A percentile compares a stretch with the other conserved stretches of the same genome.
These are phyloP conservation scores for Mrakia frigida DNA, from an alignment of 768 basidiomycete species.

Conservation along the genomic window DNA sequence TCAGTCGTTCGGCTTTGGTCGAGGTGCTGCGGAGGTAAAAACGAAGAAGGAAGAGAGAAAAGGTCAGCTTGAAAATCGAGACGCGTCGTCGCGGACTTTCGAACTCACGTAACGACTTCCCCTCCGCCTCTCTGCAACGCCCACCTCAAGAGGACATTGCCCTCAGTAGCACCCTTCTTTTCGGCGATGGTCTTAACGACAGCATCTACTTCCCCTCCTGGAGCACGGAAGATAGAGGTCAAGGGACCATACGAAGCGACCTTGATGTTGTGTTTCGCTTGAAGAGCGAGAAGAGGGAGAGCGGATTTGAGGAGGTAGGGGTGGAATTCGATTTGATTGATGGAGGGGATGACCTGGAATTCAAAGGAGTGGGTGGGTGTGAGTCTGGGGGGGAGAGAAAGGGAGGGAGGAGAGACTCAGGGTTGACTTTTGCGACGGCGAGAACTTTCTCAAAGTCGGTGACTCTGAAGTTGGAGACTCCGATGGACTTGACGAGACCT, in stretches of 20 bases:
- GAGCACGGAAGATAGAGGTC: constrained; percentile 34
- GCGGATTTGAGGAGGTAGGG: constrained; percentile 42
- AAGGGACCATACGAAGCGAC: constrained; percentile 39
- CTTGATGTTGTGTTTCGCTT: constrained; percentile 39
- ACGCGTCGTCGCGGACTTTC: neutral
- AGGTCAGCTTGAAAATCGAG: neutral
- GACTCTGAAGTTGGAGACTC: constrained; percentile 46
- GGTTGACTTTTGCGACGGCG: constrained; percentile 38
- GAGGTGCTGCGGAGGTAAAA: constrained; percentile 25
- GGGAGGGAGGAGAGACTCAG: neutral
- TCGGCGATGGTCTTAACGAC: constrained; percentile 10
- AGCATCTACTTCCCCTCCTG: constrained; percentile 20
- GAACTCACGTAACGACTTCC: constrained; percentile 26
- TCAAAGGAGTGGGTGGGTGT: neutral
- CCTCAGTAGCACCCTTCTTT: neutral
- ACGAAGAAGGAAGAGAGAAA: neutral
- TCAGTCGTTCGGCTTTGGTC: constrained; percentile 29
- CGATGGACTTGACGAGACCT: constrained; percentile 48
- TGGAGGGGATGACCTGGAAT: constrained; percentile 38
- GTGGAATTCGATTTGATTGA: constrained; percentile 48
- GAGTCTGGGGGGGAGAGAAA: neutral
- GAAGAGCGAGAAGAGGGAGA: constrained; percentile 38
- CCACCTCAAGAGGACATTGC: constrained; percentile 24
- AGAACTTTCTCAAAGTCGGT: constrained; percentile 43
- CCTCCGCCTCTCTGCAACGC: constrained; percentile 19